Conservation (phyloP, 495 filamentous ascomycete species). For the Penicillium dipodomyicola region DNA sequence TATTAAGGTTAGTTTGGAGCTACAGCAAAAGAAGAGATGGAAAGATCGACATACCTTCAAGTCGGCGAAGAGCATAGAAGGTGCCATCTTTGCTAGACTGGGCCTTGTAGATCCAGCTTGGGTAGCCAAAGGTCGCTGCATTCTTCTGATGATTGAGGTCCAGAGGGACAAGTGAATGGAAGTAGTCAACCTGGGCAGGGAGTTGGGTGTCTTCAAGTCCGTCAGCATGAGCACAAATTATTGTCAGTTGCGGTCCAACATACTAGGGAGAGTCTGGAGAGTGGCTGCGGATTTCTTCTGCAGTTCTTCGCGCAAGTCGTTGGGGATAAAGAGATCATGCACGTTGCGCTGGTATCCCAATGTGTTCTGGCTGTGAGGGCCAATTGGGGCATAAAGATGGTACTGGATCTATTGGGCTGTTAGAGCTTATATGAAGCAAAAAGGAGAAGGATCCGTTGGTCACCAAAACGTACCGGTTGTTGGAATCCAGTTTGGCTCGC, state of each 20-base stretch:
- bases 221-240: conserved; percentile 12
- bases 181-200: conserved; percentile 74
- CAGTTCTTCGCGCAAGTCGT: conserved; percentile 78
- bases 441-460: neutral
- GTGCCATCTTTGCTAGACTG: conserved; percentile 81
- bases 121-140: conserved; percentile 72
- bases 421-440: conserved; percentile 3
- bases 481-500: conserved; percentile 51
- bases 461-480: conserved; percentile 61
- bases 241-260: conserved; percentile 21
- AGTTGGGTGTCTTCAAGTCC: conserved; percentile 58
- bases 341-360: conserved; percentile 78
- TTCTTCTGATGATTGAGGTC: conserved; percentile 78
- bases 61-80: conserved; percentile 75
- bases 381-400: conserved; percentile 86
- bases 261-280: conserved; percentile 80
- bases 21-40: neutral
- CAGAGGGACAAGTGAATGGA: conserved; percentile 87
- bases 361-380: conserved; percentile 74
- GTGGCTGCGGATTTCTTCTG: conserved; percentile 86
- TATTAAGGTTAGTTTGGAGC: conserved; percentile 23
- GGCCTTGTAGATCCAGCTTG: conserved; percentile 96
- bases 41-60: conserved; percentile 60
- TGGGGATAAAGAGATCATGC: conserved; percentile 87
- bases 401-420: conserved; percentile 64